These are phyloP conservation scores for Rugonectria rugulosa DNA, from an alignment of 2,329 filamentous ascomycete species.

Conservation along the genomic window DNA sequence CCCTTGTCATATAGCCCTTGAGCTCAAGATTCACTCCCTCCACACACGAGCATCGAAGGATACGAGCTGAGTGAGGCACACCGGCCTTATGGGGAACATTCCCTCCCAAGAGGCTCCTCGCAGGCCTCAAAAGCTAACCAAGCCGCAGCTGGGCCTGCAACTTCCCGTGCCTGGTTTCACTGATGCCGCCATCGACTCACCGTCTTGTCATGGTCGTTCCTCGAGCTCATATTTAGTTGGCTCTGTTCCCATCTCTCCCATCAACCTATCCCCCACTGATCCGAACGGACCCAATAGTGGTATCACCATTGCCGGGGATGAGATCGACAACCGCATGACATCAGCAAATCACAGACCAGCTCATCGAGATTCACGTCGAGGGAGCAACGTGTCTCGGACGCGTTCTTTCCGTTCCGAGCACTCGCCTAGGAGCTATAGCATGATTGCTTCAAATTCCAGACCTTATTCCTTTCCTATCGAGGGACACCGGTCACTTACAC, in stretches of 20 bases:
- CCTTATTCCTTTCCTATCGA: conserved; percentile 26
- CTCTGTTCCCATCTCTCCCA: conserved; percentile 32
- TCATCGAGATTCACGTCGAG: conserved; percentile 26
- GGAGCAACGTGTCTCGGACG: conserved; percentile 22
- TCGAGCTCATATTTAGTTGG: conserved; percentile 44
- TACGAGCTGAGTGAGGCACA: conserved; percentile 15
- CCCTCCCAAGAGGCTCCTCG: conserved; percentile 54
- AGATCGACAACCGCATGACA: conserved; percentile 20
- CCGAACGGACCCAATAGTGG: conserved; percentile 24
- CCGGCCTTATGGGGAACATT: conserved; percentile 57
- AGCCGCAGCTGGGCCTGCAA: conserved; percentile 54
- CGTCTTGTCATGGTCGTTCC: conserved; percentile 37
- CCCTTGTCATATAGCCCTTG: conserved; percentile 17
- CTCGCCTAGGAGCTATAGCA: conserved; percentile 23
- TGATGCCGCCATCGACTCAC: conserved; percentile 44
- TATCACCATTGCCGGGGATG: conserved; percentile 28
- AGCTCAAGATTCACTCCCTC: not conserved
- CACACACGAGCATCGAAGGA: conserved; percentile 15
- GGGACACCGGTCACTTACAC: conserved; percentile 24
- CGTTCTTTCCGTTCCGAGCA: conserved; percentile 32
- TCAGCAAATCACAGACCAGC: conserved; percentile 25
- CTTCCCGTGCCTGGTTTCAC: conserved; percentile 51
- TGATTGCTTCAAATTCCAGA: conserved; percentile 23
- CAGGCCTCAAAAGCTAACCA: conserved; percentile 59
- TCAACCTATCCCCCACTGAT: conserved; percentile 25